Base-by-base conservation (phyloP, 345 rosid species). In the Murraya koenigii region DNA sequence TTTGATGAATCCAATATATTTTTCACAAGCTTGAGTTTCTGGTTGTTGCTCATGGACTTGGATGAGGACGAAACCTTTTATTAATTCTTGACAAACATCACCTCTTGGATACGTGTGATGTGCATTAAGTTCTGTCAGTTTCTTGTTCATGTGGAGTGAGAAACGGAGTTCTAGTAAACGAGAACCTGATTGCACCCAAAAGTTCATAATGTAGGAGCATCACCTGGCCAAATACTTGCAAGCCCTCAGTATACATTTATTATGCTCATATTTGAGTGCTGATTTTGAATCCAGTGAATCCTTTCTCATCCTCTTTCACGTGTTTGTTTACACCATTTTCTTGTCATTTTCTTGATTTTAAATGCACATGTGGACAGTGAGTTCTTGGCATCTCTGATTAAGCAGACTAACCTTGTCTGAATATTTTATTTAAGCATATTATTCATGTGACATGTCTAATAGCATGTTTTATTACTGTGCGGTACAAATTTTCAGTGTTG, bases 401-500 rank as follows among this genome's bases (percentile, higher is more conserved):
- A 5, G 64, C 15, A 13, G 44, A 35, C 23, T 36, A 26, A 19
- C 8, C 49, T 2, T 32, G 32, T 72, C 32, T 72, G 52, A 22
- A 36, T n/a, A 56, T 56, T 44, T n/a, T 32, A 56, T 71, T 44
- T 32, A 71, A 35, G 49, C 39, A 1, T 58, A 58, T 56, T 49
- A 70, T 22, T n/a, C 28, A 17, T 55, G 8, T 35, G 7, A 58
- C 32, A 4, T 38, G 20, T 20, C 65, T 75, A 35, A 62, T 38
- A 39, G 55, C 59, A 22, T 52, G 32, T 54, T 56, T 49, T 61
- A 14, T 62, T 75, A 19, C 20, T 49, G 2, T 83, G 72, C 68
- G 75, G 32, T 79, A 38, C 62, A 64, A 56, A 80, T 85, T 83
- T 83, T 77, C 86, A 96, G 99, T 90, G 91, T 81, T 93, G 99